Base-by-base conservation (phyloP, 108 stramenopile species). In the Stephanodiscus triporus region DNA sequence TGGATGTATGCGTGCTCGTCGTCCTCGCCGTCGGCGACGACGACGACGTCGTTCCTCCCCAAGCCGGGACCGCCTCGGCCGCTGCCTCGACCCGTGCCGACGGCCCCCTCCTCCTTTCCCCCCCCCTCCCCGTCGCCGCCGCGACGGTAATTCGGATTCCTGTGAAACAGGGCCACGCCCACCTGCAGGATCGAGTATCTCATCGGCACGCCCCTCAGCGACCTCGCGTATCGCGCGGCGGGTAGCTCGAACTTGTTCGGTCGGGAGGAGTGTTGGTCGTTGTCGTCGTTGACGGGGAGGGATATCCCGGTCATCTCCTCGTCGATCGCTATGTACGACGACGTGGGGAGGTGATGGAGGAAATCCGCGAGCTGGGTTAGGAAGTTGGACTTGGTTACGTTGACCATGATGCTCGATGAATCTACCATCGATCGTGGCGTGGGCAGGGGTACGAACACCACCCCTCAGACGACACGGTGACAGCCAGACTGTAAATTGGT, bases 221-320 rank as follows among this genome's bases (percentile, higher is more conserved):
- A 47, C 0, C 74, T 30, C 8, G 68, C 45, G 47, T 91, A 94
- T 22, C 86, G 68, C 57, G 80, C 70, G 7, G 43, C 40, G 5
- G 93, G 93, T 32, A 85, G 65, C 40, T 91, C 83, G 11, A 86
- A 80, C 67, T 94, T 91, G 63, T 84, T 73, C 2, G 82, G 70
- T 19, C 74, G 32, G 5, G n/a, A n/a, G n/a, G n/a, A n/a, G n/a
- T n/a, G 62, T 20, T 59, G 30, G 51, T 53, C 27, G 19, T 30
- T 27, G 47, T 10, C 37, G 27, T 30, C 29, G 10, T 22, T 17
- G 38, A 29, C 47, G 26, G 86, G 87, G 8, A 89, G n/a, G 2
- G 34, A 61, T 36, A 94, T 94, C 9, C 93, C 93, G 4, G 89
- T 94, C 89, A 94, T 90, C 81, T 94, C 93, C 54, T 89, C 88